phyloP scores from a whole-genome alignment of 148 eudicot species.

The Polygonum aviculare region DNA sequence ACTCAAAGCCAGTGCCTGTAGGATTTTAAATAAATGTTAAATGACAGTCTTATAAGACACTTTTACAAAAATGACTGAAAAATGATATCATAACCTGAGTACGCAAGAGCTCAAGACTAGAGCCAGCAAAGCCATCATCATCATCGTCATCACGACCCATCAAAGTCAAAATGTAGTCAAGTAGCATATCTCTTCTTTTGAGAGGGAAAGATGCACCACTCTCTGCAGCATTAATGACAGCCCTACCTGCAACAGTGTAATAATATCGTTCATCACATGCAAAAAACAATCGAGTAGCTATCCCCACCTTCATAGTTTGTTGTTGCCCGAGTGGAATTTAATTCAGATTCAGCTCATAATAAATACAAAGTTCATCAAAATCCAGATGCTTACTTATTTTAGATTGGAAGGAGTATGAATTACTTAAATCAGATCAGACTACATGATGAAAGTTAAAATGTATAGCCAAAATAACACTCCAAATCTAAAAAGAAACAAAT shows the following conservation, averaged over 20 bases:
- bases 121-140: constrained; percentile 62
- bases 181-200: constrained; percentile 80
- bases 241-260: constrained; percentile 47
- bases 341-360: neutral
- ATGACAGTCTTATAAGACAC: neutral
- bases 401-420: neutral
- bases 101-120: constrained; percentile 62
- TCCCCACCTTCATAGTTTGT: neutral
- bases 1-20: constrained; percentile 93
- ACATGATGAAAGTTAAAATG: neutral
- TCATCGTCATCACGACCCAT: constrained; percentile 94
- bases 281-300: neutral
- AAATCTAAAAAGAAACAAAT: neutral
- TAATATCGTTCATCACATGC: neutral
- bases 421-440: neutral
- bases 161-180: constrained; percentile 83
- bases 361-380: neutral
- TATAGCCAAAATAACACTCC: neutral
- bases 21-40: neutral
- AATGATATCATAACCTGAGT: constrained; percentile 54
- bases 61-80: neutral
- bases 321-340: neutral
- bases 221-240: constrained; percentile 85
- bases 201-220: constrained; percentile 86
- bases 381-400: too few species aligned